Base-by-base conservation (phyloP, 768 basidiomycete genomes). In the Candolleomyces efflorescens region DNA sequence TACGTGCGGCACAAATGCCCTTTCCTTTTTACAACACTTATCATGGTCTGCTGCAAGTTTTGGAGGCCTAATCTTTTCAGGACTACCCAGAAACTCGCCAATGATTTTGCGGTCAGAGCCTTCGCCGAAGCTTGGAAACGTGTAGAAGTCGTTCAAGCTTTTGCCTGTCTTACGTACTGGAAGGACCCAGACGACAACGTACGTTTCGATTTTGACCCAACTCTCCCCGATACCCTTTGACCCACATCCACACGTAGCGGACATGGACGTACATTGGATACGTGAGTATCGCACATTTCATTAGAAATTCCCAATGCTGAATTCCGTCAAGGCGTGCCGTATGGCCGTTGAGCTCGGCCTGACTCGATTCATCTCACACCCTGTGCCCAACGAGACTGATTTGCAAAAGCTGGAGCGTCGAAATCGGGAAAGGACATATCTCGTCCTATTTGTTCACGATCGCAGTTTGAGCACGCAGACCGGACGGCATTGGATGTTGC, bases 251-350 rank as follows among this genome's bases (percentile, higher is more conserved):
- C 23, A 27, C 53, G 24, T 67, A 90, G 88, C 82, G 87, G 46
- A 92, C 90, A 12, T 94, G 91, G 91, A 88, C 82, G 54, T 93
- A 88, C 68, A 90, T 94, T 68, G 91, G 91, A 58, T 89, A 92
- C 71, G 89, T 89, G 71, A 68, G 84, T 75, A 17, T 53, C 22
- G 41, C 26, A 58, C 52, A 45, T 56, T 46, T 64, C 56, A 32
- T 51, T 51, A 41, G 45, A 32, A 43, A 17, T 38, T 47, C 53
- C 49, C 55, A 45, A 57, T 55, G 60, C 63, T 27, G 45, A 54
- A 52, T 60, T 51, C 38, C 55, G 45, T 57, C 45, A 61, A 90
- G 88, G 91, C 91, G 17, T 90, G 89, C 67, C 86, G 91, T 47
- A 91, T 94, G 90, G 89, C 92, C 26, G 84, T 94, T 24, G 90